phyloP scores from a whole-genome alignment of 805 yeast genomes.

The Yarrowia porcina region DNA sequence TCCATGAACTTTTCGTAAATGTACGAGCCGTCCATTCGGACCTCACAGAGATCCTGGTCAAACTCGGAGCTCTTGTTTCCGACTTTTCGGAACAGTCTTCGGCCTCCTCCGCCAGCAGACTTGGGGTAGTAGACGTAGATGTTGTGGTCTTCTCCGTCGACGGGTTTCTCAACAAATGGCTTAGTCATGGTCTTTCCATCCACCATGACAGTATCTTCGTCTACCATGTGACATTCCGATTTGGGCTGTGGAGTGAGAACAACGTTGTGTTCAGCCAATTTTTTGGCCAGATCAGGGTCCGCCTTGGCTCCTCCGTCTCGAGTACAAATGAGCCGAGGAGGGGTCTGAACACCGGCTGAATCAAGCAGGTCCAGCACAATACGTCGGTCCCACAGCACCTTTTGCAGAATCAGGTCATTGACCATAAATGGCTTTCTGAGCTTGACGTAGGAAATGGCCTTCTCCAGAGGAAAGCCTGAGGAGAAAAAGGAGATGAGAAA shows the following conservation, averaged over 20 bases:
- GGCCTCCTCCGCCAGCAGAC: slow-evolving; percentile 95
- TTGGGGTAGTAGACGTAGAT: slow-evolving; percentile 87
- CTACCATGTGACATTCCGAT: slow-evolving; percentile 68
- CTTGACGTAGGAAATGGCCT: slow-evolving; percentile 87
- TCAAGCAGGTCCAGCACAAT: slow-evolving; percentile 75
- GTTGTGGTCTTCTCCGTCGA: slow-evolving; percentile 98
- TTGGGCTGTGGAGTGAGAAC: slow-evolving; percentile 35
- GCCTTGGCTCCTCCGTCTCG: slow-evolving; percentile 96
- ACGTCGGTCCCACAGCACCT: slow-evolving; percentile 96
- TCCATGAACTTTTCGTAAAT: slow-evolving; percentile 95
- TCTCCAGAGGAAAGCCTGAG: slow-evolving; percentile 93
- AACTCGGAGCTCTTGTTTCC: slow-evolving; percentile 96
- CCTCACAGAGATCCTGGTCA: slow-evolving; percentile 69
- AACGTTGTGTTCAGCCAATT: slow-evolving; percentile 62
- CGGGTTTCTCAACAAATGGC: slow-evolving; percentile 98
- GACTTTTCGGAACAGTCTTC: slow-evolving; percentile 88
- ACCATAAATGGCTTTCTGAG: slow-evolving; percentile 85
- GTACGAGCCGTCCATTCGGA: slow-evolving; percentile 87
- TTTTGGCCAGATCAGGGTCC: slow-evolving; percentile 60
- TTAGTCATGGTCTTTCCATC: slow-evolving; percentile 70
- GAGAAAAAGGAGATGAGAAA: slow-evolving; percentile 89
- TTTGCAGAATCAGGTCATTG: slow-evolving; percentile 87
- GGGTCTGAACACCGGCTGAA: slow-evolving; percentile 83
- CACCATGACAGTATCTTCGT: slow-evolving; percentile 80
- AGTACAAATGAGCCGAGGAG: slow-evolving; percentile 79